phyloP scores from a whole-genome alignment of 345 rosid genomes.

The Eucalyptus caleyi region DNA sequence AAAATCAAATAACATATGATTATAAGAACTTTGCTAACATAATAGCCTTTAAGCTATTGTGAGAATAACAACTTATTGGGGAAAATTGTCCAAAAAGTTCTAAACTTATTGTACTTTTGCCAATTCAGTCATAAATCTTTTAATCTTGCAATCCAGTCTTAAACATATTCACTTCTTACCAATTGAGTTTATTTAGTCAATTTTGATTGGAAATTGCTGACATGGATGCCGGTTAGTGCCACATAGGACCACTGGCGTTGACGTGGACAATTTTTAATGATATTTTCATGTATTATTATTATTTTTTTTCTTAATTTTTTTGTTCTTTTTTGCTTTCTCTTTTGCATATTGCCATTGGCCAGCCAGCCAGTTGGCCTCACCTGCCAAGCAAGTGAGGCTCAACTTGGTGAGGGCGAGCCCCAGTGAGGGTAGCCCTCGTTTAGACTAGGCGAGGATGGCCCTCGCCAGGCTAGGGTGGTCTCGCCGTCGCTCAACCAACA shows the following conservation, averaged over 20 bases:
- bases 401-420: too few species aligned
- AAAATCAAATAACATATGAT: too few species aligned
- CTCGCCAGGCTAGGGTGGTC: fast-evolving
- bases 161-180: fast-evolving
- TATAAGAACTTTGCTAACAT: too few species aligned
- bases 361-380: fast-evolving
- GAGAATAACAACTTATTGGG: too few species aligned
- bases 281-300: too few species aligned
- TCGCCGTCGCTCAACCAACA: fast-evolving
- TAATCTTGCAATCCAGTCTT: fast-evolving
- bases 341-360: too few species aligned
- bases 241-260: fast-evolving
- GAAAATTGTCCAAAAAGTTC: too few species aligned
- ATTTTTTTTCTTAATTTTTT: fast-evolving
- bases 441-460: fast-evolving
- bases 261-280: fast-evolving
- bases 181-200: fast-evolving
- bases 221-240: fast-evolving
- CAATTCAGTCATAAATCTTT: too few species aligned
- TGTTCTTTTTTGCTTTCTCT: too few species aligned
- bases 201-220: too few species aligned
- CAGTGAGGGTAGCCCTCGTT: fast-evolving
- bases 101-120: too few species aligned
- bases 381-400: fast-evolving
- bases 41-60: too few species aligned